These are phyloP conservation scores for Cryptosporidium bovis DNA, from an alignment of 169 alveolate genomes.

Conservation along the genomic window DNA sequence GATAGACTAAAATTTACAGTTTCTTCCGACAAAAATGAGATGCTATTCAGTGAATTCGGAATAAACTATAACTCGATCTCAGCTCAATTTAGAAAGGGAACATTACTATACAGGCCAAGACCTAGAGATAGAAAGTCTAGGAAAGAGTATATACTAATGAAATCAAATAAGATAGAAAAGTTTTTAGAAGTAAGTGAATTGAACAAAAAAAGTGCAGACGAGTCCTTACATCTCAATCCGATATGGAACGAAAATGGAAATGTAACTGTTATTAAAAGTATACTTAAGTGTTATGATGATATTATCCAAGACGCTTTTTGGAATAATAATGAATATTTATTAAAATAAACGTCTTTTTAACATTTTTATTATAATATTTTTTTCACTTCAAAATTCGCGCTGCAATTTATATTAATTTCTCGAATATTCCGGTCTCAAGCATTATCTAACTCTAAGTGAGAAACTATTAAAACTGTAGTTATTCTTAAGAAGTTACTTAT, in stretches of 20 bases:
- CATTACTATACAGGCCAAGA: constrained; percentile 77
- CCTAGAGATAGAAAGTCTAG: constrained; percentile 72
- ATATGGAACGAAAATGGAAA: constrained; percentile 22
- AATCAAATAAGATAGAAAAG: constrained; percentile 20
- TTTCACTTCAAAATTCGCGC: neutral
- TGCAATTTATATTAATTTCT: constrained; percentile 6
- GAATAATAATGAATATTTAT: constrained; percentile 37
- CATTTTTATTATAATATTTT: neutral
- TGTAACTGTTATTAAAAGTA: constrained; percentile 2
- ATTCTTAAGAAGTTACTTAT: too few species aligned
- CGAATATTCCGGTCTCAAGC: too few species aligned
- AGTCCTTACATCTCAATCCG: constrained; percentile 4
- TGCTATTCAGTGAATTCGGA: constrained; percentile 87
- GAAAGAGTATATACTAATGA: constrained; percentile 69
- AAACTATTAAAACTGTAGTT: too few species aligned
- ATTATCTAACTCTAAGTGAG: too few species aligned
- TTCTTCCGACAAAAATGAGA: constrained; percentile 90
- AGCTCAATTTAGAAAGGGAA: constrained; percentile 86
- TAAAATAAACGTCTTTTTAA: neutral
- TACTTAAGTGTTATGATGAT: constrained; percentile 31
- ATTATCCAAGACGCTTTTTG: constrained; percentile 64
- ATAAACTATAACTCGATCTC: constrained; percentile 90
- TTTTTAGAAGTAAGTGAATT: neutral
- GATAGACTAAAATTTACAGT: constrained; percentile 82
- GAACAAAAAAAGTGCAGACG: neutral